Base-by-base conservation (phyloP, 2,329 filamentous ascomycete genomes). In the Cladophialophora chaetospira region DNA sequence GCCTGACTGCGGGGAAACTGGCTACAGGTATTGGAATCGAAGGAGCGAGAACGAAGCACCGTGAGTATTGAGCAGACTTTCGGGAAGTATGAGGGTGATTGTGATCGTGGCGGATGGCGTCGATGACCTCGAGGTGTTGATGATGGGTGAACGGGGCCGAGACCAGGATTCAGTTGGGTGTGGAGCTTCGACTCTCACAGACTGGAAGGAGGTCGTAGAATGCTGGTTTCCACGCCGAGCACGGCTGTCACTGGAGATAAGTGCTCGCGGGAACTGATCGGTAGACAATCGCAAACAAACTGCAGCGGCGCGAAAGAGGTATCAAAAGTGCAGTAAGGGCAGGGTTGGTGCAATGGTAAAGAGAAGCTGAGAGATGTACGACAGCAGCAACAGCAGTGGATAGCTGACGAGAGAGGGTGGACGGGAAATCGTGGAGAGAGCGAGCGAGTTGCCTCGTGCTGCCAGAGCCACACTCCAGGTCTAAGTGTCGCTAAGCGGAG, bases 1-100 rank as follows among this genome's bases (percentile, higher is more conserved):
- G 43, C 53, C 31, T 55, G 55, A 60, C 40, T 50, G 59, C 63
- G 62, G 57, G 64, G 58, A 55, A 59, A 65, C 55, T 56, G 52
- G 46, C 54, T 44, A 44, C 5, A 8, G 28, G 38, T 19, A 48
- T 45, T 38, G 60, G n/a, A 44, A 33, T 35, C 11, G 33, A 38
- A 35, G 25, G 31, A 29, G 19, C 42, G 42, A 33, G 4, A 31
- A 26, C 31, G 48, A 42, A 36, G 42, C 29, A 46, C 47, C 50
- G 57, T 51, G 43, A 51, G 36, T 46, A 55, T 48, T 15, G 26
- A 19, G 11, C 13, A 28, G 45, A 46, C 36, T 35, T 33, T 46
- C 13, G 46, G 42, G 28, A 28, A 28, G 23, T 51, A 54, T 31
- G 49, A 29, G 23, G 36, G 25, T 44, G 28, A 35, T 43, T 26